Percentiles rank a stretch among this genome's conserved stretches.
Evolutionary conservation across 2,329 filamentous ascomycete genomes (phyloP).

Genomic region (Trichoderma hamatum): DNA sequence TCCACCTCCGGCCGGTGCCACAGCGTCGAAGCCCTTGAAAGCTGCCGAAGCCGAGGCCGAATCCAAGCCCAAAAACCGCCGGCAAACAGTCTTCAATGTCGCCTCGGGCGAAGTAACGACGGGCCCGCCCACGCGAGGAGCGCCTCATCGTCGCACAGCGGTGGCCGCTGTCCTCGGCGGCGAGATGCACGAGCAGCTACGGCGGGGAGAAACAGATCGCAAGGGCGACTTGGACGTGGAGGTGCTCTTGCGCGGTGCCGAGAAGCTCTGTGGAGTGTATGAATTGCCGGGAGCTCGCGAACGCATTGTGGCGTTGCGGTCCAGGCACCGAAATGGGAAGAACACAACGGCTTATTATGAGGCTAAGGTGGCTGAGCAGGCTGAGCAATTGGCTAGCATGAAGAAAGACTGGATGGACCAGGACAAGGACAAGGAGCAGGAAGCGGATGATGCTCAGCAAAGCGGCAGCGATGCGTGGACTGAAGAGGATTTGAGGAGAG

Average conservation of each 20-base stretch:
- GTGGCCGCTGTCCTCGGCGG: constrained; percentile 88
- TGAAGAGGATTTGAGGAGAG: constrained; percentile 67
- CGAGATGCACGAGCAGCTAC: constrained; percentile 81
- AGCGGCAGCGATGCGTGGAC: constrained; percentile 58
- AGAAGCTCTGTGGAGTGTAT: constrained; percentile 89
- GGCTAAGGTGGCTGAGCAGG: constrained; percentile 74
- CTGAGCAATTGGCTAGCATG: constrained; percentile 71
- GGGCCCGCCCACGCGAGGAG: constrained; percentile 49
- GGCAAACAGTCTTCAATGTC: constrained; percentile 69
- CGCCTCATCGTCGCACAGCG: constrained; percentile 73
- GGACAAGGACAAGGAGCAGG: constrained; percentile 55
- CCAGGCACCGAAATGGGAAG: constrained; percentile 69
- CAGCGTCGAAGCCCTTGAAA: constrained; percentile 35
- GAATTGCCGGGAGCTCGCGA: constrained; percentile 78
- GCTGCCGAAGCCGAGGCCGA: neutral
- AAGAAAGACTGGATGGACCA: constrained; percentile 64
- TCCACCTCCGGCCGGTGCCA: constrained; percentile 52
- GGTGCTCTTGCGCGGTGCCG: constrained; percentile 79
- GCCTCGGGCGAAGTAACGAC: constrained; percentile 65
- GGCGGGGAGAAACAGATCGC: constrained; percentile 54
- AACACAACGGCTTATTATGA: constrained; percentile 82
- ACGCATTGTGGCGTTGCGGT: constrained; percentile 71
- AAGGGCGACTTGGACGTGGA: constrained; percentile 82
- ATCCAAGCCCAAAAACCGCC: constrained; percentile 42
- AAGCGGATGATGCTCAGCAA: constrained; percentile 52